Base-by-base conservation (phyloP, 1,139 yeast genomes). In the Candida sanyaensis region DNA sequence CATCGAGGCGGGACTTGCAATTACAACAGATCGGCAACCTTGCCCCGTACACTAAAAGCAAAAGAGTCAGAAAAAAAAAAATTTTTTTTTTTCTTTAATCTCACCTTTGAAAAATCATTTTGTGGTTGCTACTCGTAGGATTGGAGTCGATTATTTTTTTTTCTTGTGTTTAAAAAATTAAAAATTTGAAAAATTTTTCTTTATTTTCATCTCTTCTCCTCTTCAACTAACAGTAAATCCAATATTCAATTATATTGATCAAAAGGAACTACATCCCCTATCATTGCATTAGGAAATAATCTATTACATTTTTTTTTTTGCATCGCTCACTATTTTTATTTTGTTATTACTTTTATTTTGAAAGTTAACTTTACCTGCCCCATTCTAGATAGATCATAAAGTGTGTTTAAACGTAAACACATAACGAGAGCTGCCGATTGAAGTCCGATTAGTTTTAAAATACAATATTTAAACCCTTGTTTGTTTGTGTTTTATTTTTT, bases 401-500 rank as follows among this genome's bases (percentile, higher is more conserved):
- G 51, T 51, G 50, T 51, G 54, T 49, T 45, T 45, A 31, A 24
- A 33, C 30, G 30, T 42, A 43, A 46, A 43, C 51, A 48, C 49
- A 48, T 45, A 46, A 51, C 54, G 52, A 51, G 54, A 51, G 54
- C 54, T 51, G 54, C 56, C 56, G 56, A 52, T 46, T 53, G 52
- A 48, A 51, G 56, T 51, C 52, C 48, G 32, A 36, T 38, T 24
- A 48, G n/a, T 41, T 27, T 34, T 24, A 24, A 33, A 24, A 41
- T 41, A 34, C 44, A 33, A 41, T 41, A 33, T n/a, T 17, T 32
- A 34, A 34, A 34, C 26, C 26, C 38, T 27, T n/a, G 10, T 9
- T 9, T 34, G 21, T 17, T 17, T 17, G 21, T 17, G 21, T 17
- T 17, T 17, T 17, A 17, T 31, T 32, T n/a, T n/a, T 32, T 26